Evolutionary conservation across 2,329 filamentous ascomycete species (phyloP), one percentile per base, ranked within the genome.

Genomic region (Ophiostoma sp.): DNA sequence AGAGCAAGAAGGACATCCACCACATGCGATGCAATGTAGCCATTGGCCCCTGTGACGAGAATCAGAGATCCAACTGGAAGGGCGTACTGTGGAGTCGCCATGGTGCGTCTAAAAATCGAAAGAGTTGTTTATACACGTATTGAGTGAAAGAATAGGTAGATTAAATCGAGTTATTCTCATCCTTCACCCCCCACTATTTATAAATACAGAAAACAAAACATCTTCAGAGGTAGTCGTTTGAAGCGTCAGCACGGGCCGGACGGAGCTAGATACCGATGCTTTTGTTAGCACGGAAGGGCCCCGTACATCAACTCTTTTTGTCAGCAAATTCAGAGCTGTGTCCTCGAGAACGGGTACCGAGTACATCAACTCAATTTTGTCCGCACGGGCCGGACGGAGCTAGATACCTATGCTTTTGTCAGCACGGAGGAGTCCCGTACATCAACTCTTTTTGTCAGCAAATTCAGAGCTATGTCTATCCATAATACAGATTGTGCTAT

Each of bases 1-100:
- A 77, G 77, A 0, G 76, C 70, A 19, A 74, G 70, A 11, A 74
- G 70, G 31, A 66, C 28, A 22, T 72, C 69, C 5, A 68, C 64
- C 33, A 72, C 36, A 36, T 72, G 64, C 25, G 70, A 66, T 33
- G 28, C 73, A 5, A 74, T 72, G 66, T 74, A 72, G 31, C 73
- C 64, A 42, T 66, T 72, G 39, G 70, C 70, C 12, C 73, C 73
- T 15, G 73, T 70, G n/a, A 74, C 73, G 22, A 74, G 63, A 42
- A 74, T 42, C 2, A 72, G 25, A 28, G 72, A 74, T 36, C 63
- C 69, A 22, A 36, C 22, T 9, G 72, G 69, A 2, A 74, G 33
- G 17, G 71, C 61, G 33, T 57, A 69, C n/a, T 55, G 50, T 55
- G 50, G 50, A 28, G 50, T 55, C n/a, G 50, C 50, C 50, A 55